These are phyloP conservation scores for Casuarina glauca DNA, from an alignment of 306 rosid genomes.

Conservation along the genomic window DNA sequence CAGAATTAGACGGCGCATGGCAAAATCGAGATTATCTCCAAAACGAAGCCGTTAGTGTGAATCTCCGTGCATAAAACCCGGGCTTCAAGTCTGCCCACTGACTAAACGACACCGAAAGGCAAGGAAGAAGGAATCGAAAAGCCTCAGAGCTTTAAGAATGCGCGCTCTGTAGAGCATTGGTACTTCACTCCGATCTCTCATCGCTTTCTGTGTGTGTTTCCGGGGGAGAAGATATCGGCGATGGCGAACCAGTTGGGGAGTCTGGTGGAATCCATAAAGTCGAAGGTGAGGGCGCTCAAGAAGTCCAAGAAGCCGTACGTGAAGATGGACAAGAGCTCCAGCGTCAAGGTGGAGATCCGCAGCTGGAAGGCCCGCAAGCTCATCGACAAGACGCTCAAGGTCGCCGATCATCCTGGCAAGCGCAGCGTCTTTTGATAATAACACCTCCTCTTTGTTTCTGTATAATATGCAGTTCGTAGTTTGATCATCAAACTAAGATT, in stretches of 20 bases:
- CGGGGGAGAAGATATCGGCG: background rate
- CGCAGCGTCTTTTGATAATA: constrained; percentile 20
- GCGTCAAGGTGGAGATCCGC: constrained; percentile 86
- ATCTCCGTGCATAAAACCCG: background rate
- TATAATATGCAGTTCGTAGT: background rate
- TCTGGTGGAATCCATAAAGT: constrained; percentile 73
- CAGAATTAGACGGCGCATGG: no score
- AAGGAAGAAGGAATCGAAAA: no score
- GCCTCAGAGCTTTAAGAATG: no score
- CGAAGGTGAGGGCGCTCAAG: constrained; percentile 67
- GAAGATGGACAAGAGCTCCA: constrained; percentile 89
- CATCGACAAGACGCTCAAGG: constrained; percentile 79
- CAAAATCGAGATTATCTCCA: no score
- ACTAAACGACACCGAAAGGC: no score
- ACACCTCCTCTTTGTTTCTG: background rate
- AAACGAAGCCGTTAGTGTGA: no score
- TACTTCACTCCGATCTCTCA: background rate
- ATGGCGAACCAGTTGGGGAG: constrained; percentile 65
- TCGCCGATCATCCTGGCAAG: constrained; percentile 62
- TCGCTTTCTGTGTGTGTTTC: background rate
- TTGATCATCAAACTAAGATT: background rate
- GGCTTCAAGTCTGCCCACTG: no score
- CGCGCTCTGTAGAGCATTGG: background rate
- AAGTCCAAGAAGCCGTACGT: constrained; percentile 65
- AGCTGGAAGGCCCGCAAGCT: constrained; percentile 79